Percentiles rank a stretch among this genome's conserved stretches.
These are phyloP conservation scores for Sphagnurus paluster DNA, from an alignment of 1,284 basidiomycete genomes.

Conservation along the genomic window DNA sequence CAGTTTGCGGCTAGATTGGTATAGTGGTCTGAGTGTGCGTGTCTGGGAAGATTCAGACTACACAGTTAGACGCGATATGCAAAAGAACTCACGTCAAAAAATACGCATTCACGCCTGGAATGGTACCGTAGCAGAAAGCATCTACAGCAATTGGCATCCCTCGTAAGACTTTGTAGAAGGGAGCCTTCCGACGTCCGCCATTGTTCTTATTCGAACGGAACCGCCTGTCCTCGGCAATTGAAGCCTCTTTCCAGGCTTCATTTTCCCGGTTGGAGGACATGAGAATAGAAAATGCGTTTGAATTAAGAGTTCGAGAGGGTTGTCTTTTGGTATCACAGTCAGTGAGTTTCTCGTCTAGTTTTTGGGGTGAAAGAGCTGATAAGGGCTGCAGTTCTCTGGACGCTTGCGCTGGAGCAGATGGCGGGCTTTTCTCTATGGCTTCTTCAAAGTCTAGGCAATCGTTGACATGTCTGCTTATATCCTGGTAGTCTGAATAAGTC, in stretches of 20 bases:
- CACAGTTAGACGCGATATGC: background rate
- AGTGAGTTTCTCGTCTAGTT: constrained; percentile 13
- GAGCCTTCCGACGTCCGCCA: constrained; percentile 73
- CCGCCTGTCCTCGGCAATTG: constrained; percentile 48
- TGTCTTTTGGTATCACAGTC: constrained; percentile 19
- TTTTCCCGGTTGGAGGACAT: constrained; percentile 84
- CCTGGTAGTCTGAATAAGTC: constrained; percentile 30
- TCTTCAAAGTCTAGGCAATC: constrained; percentile 41
- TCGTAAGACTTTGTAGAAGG: constrained; percentile 94
- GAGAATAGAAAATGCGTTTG: constrained; percentile 71
- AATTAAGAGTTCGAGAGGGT: constrained; percentile 6
- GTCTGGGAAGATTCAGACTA: constrained; percentile 44
- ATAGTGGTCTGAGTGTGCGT: constrained; percentile 95
- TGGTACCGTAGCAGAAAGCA: constrained; percentile 91
- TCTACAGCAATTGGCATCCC: constrained; percentile 98
- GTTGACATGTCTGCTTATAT: constrained; percentile 50
- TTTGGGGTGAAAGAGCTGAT: constrained; percentile 22
- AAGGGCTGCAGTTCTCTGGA: constrained; percentile 18
- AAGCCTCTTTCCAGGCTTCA: constrained; percentile 83
- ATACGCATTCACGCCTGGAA: constrained; percentile 86
- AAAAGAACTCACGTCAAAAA: constrained; percentile 68
- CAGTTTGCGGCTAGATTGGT: constrained; percentile 87
- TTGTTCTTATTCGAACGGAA: constrained; percentile 48
- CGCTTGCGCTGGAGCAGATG: constrained; percentile 5
- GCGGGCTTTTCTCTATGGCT: background rate